These are phyloP conservation scores for Ascochyta fabae DNA, from an alignment of 2,329 filamentous ascomycete species.

Conservation along the genomic window DNA sequence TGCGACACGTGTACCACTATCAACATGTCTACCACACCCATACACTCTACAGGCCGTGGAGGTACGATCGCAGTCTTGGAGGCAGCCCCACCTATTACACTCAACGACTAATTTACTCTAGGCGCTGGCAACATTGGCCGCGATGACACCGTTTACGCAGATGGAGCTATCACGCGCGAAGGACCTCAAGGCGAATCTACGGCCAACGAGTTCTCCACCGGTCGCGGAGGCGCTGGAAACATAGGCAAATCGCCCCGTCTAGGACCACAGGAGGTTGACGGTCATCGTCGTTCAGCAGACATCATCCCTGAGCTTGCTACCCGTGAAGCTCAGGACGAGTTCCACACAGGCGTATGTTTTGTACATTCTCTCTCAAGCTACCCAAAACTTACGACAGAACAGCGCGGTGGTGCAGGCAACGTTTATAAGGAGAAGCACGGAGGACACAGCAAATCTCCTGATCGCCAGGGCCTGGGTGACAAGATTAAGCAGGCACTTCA, in stretches of 20 bases:
- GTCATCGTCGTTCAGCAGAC: slow-evolving; percentile 46
- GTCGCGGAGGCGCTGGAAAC: slow-evolving; percentile 53
- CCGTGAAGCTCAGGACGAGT: slow-evolving; percentile 51
- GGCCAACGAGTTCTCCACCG: slow-evolving; percentile 51
- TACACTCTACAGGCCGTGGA: slow-evolving; percentile 65
- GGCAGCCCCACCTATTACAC: not conserved
- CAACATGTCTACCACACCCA: slow-evolving; percentile 43
- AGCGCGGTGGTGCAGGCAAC: slow-evolving; percentile 56
- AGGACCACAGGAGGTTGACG: slow-evolving; percentile 29
- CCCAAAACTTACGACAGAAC: slow-evolving; percentile 18
- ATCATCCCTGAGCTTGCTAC: slow-evolving; percentile 54
- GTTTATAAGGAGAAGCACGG: slow-evolving; percentile 57
- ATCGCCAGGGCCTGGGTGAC: slow-evolving; percentile 49
- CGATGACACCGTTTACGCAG: slow-evolving; percentile 56
- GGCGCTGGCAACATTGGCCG: slow-evolving; percentile 65
- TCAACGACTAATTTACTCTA: slow-evolving; percentile 35
- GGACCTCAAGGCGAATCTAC: slow-evolving; percentile 49
- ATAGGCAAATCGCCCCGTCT: slow-evolving; percentile 47
- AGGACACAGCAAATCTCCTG: slow-evolving; percentile 50
- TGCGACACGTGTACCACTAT: not conserved
- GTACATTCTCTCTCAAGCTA: not conserved
- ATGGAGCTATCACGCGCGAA: slow-evolving; percentile 56
- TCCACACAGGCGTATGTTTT: slow-evolving; percentile 54
- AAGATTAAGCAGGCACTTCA: slow-evolving; percentile 54
- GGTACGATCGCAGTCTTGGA: slow-evolving; percentile 48